Evolutionary conservation across 75 land plant species (phyloP), one percentile per base, ranked within the genome.

Genomic region (Sequoia sempervirens): DNA sequence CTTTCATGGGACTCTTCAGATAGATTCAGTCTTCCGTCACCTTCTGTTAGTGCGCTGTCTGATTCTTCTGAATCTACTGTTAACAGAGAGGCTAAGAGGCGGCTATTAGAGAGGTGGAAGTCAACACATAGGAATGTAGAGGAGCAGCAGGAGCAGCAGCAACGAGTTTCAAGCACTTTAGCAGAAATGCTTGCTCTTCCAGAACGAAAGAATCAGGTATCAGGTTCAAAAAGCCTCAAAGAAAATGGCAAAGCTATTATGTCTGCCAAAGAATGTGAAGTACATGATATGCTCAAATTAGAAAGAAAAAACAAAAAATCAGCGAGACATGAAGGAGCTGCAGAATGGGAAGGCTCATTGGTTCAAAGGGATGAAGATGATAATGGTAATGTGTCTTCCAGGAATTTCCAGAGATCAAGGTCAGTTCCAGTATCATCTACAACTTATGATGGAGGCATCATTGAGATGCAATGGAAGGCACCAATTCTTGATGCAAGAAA

Each of bases 111-210:
- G 75, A 90, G 95, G 88, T 92, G 90, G 93, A 87, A 86, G 91
- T 80, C 93, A 87, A 88, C 88, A 61, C 89, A 86, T 88, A 88
- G 86, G 36, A 86, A 28, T 34, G 78, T 37, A 83, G 86, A 86
- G 53, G 93, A 90, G 69, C 86, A 80, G 54, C 80, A 86, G 53
- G 93, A 90, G 69, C 86, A 80, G 54, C 80, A 74, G 54, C 88
- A 86, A 36, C 89, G 85, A 86, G 87, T 89, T 86, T 89, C 93
- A 13, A 92, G 89, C 80, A 93, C 95, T 36, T 83, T 93, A 75
- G 95, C 90, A 85, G 95, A 93, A 79, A 93, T 93, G 93, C 93
- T 93, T 82, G 81, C 91, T 69, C 82, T 93, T 72, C 87, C 91
- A 41, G 93, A 90, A 52, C 80, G 82, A 23, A 93, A 87, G 85